A percentile compares a stretch with the other conserved stretches of the same genome.
These are phyloP conservation scores for Oehlia diaphana DNA, from an alignment of 192 early-diverging fungal species.

Conservation along the genomic window DNA sequence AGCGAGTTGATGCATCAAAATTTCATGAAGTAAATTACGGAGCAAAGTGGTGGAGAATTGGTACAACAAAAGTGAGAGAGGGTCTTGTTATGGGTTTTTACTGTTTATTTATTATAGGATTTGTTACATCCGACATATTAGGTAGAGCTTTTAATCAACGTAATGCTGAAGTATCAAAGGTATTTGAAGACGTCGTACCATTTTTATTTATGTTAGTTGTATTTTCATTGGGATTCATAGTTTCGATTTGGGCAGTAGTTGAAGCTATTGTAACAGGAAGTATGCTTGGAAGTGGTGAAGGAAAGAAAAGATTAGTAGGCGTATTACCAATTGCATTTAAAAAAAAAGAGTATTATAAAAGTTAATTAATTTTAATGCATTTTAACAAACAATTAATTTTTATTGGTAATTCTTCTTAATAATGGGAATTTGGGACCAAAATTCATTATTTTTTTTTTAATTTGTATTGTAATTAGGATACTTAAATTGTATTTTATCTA, in stretches of 20 bases:
- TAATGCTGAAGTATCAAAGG: constrained; percentile 23
- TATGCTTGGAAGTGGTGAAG: constrained; percentile 28
- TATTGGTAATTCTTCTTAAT: not conserved
- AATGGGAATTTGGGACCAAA: too few species aligned
- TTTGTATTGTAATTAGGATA: too few species aligned
- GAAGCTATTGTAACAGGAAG: constrained; percentile 12
- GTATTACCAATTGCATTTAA: constrained; percentile 28
- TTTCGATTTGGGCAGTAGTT: constrained; percentile 26
- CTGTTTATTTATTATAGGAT: constrained; percentile 22
- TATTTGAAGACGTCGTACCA: constrained; percentile 28
- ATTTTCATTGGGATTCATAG: constrained; percentile 15
- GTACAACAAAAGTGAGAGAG: constrained; percentile 15
- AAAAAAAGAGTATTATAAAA: constrained; percentile 5
- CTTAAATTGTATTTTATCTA: too few species aligned
- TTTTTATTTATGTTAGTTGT: constrained; percentile 21
- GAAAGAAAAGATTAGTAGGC: constrained; percentile 25
- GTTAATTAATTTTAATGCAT: not conserved
- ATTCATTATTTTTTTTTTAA: too few species aligned
- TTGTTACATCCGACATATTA: constrained; percentile 23
- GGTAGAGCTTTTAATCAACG: constrained; percentile 11
- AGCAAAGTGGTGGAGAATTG: constrained; percentile 30
- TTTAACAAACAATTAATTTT: not conserved
- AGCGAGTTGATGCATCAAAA: constrained; percentile 27
- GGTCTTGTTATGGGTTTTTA: constrained; percentile 22
- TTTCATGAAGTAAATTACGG: constrained; percentile 33